phyloP scores from a whole-genome alignment of 78 protist genomes.

The Capsaspora owczarzaki region DNA sequence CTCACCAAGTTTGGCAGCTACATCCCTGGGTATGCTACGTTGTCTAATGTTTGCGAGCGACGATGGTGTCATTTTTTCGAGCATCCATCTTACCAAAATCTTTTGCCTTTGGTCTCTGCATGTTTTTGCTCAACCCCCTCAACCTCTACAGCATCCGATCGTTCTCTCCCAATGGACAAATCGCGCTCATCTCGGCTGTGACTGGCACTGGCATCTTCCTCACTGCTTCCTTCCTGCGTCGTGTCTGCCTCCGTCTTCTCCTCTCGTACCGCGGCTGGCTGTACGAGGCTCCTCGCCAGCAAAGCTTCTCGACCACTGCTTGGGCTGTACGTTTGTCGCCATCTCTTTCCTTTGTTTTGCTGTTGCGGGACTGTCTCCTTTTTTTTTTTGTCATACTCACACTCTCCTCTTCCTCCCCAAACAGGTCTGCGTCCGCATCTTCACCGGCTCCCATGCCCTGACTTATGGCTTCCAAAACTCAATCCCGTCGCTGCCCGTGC shows the following conservation, averaged over 20 bases:
- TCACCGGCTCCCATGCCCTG: background rate
- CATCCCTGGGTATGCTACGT: too few species aligned
- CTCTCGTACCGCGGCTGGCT: conserved; percentile 33
- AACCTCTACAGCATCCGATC: too few species aligned
- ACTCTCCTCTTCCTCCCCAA: background rate
- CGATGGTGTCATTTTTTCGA: too few species aligned
- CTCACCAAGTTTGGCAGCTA: too few species aligned
- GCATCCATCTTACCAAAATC: too few species aligned
- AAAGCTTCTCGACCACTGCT: background rate
- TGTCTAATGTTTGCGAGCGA: too few species aligned
- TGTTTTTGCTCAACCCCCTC: too few species aligned
- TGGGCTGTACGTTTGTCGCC: conserved; percentile 10
- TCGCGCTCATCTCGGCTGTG: background rate
- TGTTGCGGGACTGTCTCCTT: background rate
- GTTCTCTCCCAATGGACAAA: too few species aligned
- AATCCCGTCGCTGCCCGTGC: conserved; percentile 36
- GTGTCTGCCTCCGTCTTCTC: conserved; percentile 11
- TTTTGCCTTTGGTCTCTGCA: too few species aligned
- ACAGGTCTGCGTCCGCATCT: background rate
- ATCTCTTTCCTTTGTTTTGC: background rate
- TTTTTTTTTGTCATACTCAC: background rate
- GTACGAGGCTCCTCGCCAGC: conserved; percentile 11
- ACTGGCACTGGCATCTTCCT: conserved; percentile 21
- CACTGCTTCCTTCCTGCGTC: background rate
- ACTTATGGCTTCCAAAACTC: conserved; percentile 15